Evolutionary conservation across 1,284 basidiomycete genomes (phyloP).

Genomic region (Apiotrichum sp.): DNA sequence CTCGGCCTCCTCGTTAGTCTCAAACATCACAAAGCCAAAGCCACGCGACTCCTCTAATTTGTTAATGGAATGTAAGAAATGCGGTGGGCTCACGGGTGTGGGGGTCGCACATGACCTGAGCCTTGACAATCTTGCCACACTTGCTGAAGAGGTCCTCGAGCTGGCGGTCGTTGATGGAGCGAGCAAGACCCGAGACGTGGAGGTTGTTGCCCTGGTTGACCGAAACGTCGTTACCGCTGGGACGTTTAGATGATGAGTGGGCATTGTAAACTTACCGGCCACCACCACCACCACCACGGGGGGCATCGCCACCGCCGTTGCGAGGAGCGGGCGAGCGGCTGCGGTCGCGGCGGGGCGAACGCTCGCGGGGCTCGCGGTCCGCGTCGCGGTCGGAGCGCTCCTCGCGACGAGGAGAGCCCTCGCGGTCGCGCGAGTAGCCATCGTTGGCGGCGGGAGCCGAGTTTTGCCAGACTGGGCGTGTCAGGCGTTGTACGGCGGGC

Average conservation of each 20-base stretch:
- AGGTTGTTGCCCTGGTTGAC: slow-evolving; percentile 92
- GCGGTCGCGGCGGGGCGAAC: slow-evolving; percentile 24
- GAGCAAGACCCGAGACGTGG: slow-evolving; percentile 82
- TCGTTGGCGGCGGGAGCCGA: slow-evolving; percentile 19
- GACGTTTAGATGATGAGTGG: neutral
- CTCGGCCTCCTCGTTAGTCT: slow-evolving; percentile 76
- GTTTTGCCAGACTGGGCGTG: slow-evolving; percentile 40
- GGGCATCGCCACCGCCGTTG: slow-evolving; percentile 19
- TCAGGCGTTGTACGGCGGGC: slow-evolving; percentile 7
- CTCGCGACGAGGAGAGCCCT: slow-evolving; percentile 26
- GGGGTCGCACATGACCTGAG: slow-evolving; percentile 93
- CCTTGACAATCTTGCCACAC: slow-evolving; percentile 76
- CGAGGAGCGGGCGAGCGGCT: slow-evolving; percentile 28
- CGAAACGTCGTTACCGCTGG: slow-evolving; percentile 43
- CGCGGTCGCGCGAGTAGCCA: slow-evolving; percentile 15
- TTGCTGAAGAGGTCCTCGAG: slow-evolving; percentile 84
- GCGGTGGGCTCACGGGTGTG: slow-evolving; percentile 60
- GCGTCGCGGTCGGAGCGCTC: slow-evolving; percentile 6
- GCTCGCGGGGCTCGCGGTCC: slow-evolving; percentile 5
- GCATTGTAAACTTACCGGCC: neutral
- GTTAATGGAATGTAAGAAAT: neutral
- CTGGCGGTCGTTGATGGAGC: slow-evolving; percentile 72
- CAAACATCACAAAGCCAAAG: slow-evolving; percentile 97
- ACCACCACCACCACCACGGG: slow-evolving; percentile 10
- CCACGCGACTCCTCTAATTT: slow-evolving; percentile 71